phyloP scores from a whole-genome alignment of 345 rosid genomes.

The Eucalyptus sp. region DNA sequence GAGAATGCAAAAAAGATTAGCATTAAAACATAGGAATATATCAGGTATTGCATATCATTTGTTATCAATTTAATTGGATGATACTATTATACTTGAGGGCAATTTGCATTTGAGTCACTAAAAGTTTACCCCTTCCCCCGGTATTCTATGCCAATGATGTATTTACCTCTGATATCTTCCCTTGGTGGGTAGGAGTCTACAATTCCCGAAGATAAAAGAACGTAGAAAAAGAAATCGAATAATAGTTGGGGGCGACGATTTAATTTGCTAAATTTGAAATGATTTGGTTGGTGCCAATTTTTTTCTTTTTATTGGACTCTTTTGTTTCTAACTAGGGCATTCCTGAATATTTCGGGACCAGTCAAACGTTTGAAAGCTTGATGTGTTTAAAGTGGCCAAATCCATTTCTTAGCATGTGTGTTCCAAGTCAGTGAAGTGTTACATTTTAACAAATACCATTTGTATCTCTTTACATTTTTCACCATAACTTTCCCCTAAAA shows the following conservation, averaged over 20 bases:
- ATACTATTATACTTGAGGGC: background rate
- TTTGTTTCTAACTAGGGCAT: no score
- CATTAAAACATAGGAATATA: background rate
- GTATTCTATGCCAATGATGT: no score
- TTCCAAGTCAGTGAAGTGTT: background rate
- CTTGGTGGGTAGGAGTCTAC: no score
- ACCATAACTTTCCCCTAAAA: accelerated
- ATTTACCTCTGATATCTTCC: no score
- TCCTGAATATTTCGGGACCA: background rate
- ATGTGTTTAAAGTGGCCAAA: background rate
- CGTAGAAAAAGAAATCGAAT: no score
- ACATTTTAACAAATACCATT: accelerated
- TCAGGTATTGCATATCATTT: background rate
- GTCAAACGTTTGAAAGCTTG: background rate
- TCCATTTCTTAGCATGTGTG: background rate
- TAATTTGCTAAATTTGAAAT: no score
- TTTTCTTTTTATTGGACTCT: no score
- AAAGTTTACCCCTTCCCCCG: background rate
- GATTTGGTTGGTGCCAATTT: no score
- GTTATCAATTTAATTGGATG: background rate
- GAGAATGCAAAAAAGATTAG: background rate
- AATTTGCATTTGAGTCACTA: background rate
- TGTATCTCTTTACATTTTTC: no score
- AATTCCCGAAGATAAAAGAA: no score
- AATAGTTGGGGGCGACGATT: no score